Evolutionary conservation across 164 flowering plant species (phyloP).

Genomic region (Akebia trifoliata): DNA sequence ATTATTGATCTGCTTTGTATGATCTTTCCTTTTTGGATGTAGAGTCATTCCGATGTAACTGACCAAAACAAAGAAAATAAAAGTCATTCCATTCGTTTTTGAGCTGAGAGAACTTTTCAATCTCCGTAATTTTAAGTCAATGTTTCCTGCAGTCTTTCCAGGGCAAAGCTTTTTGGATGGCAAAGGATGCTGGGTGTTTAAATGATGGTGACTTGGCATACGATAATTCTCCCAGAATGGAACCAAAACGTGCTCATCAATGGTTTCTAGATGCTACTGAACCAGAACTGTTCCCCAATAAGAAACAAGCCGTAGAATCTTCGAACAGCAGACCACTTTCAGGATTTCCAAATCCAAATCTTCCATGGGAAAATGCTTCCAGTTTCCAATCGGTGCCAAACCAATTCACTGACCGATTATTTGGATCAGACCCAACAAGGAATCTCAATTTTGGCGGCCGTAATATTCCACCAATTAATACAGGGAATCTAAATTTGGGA

Average conservation of each 20-base stretch:
- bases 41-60: no score
- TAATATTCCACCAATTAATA: slow-evolving; percentile 13
- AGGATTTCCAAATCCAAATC: slow-evolving; percentile 24
- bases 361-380: slow-evolving; percentile 40
- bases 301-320: slow-evolving; percentile 35
- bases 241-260: slow-evolving; percentile 36
- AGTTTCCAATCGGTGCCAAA: slow-evolving; percentile 28
- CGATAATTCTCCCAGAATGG: slow-evolving; percentile 23
- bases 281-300: slow-evolving; percentile 29
- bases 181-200: slow-evolving; percentile 21
- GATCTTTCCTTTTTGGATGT: no score
- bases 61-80: no score
- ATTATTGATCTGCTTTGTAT: no score
- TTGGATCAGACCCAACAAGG: slow-evolving; percentile 32
- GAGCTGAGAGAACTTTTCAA: no score
- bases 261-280: slow-evolving; percentile 48
- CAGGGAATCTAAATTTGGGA: slow-evolving; percentile 21
- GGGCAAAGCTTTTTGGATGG: slow-evolving; percentile 21
- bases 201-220: slow-evolving; percentile 25
- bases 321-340: slow-evolving; percentile 24
- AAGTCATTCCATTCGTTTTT: no score
- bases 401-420: slow-evolving; percentile 40
- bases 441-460: slow-evolving; percentile 18
- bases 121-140: no score
- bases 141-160: slow-evolving; percentile 17